Evolutionary conservation across 805 yeast species (phyloP).

Genomic region (Jamesozyma gamospora): DNA sequence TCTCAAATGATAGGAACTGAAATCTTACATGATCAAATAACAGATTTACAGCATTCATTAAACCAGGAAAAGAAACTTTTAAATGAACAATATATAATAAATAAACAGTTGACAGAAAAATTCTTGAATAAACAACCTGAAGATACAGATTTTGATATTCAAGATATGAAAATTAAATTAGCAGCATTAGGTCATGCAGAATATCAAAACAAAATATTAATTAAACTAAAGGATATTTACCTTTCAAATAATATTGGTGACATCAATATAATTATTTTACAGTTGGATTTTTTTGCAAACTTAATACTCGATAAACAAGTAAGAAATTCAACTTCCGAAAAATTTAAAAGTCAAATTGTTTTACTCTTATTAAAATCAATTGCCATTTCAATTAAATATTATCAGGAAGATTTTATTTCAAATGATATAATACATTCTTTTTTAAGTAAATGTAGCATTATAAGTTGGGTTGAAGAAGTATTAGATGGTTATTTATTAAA

Average conservation of each 20-base stretch:
- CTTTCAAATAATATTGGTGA: neutral
- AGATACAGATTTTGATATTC: neutral
- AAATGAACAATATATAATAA: neutral
- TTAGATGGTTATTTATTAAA: neutral
- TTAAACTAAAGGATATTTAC: neutral
- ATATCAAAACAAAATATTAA: constrained; percentile 5
- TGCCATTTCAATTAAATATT: neutral
- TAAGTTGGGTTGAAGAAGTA: neutral
- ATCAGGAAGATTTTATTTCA: neutral
- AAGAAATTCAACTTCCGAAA: neutral
- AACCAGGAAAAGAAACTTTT: neutral
- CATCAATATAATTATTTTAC: neutral
- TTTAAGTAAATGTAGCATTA: neutral
- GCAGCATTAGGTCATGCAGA: constrained; percentile 1
- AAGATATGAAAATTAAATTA: neutral
- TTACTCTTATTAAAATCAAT: neutral
- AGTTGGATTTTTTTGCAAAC: neutral
- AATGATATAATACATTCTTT: too few species aligned
- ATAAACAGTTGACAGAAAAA: neutral
- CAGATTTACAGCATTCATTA: neutral
- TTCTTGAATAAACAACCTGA: neutral
- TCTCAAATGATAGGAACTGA: neutral
- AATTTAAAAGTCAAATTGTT: neutral
- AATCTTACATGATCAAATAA: neutral
- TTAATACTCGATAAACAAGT: neutral